These are phyloP conservation scores for Nemania sp. DNA, from an alignment of 2,329 filamentous ascomycete genomes.

Conservation along the genomic window DNA sequence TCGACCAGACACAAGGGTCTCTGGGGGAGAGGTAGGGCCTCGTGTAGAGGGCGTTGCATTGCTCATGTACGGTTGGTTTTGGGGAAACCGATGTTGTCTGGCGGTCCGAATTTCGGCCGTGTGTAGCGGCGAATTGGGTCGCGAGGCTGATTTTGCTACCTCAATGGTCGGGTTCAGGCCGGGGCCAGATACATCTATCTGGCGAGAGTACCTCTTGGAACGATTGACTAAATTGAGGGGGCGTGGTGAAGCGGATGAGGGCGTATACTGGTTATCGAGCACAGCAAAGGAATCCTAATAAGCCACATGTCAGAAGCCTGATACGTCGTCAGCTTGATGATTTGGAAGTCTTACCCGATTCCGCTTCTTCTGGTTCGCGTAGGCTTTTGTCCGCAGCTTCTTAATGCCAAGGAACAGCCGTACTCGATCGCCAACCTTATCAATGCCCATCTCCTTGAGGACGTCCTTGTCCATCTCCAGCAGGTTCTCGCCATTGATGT, in stretches of 20 bases:
- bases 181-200: conserved; percentile 53
- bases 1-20: conserved; percentile 64
- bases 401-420: conserved; percentile 87
- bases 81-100: conserved; percentile 60
- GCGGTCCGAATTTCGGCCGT: conserved; percentile 60
- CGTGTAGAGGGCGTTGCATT: conserved; percentile 58
- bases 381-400: conserved; percentile 76
- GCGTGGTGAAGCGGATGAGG: conserved; percentile 68
- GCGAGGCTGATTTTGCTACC: conserved; percentile 61
- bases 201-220: conserved; percentile 66
- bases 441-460: conserved; percentile 96
- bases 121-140: conserved; percentile 70
- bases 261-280: conserved; percentile 68
- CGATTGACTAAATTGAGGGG: conserved; percentile 59
- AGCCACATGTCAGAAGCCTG: conserved; percentile 16
- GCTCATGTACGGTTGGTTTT: conserved; percentile 51
- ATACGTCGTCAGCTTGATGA: background rate
- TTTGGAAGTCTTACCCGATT: conserved; percentile 70
- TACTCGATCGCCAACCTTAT: conserved; percentile 95
- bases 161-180: conserved; percentile 49
- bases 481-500: conserved; percentile 96
- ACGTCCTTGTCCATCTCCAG: conserved; percentile 97
- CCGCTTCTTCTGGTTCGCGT: conserved; percentile 78
- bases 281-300: conserved; percentile 79
- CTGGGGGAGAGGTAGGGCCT: conserved; percentile 65